phyloP scores from a whole-genome alignment of 148 eudicot species.

The Spergularia bocconei region DNA sequence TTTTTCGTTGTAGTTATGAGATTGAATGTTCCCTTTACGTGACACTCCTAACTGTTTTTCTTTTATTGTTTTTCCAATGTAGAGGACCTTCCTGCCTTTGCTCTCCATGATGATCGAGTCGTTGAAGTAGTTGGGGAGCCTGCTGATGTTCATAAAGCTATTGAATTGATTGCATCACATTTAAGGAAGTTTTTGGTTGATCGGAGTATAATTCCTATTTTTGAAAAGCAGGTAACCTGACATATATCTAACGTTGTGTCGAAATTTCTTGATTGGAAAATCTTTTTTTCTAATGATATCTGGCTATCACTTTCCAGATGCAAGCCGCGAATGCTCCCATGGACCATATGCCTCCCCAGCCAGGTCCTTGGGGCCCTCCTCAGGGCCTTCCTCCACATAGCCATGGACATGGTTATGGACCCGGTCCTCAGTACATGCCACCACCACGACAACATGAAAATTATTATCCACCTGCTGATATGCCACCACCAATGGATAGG shows the following conservation, averaged over 20 bases:
- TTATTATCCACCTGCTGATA: constrained; percentile 66
- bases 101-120: constrained; percentile 86
- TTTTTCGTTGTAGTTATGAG: neutral
- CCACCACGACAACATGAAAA: constrained; percentile 67
- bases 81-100: constrained; percentile 84
- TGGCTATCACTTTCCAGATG: constrained; percentile 46
- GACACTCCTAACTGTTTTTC: neutral
- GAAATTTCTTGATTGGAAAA: neutral
- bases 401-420: constrained; percentile 61
- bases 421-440: constrained; percentile 61
- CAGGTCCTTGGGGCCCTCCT: constrained; percentile 65
- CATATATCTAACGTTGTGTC: neutral
- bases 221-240: constrained; percentile 64
- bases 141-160: constrained; percentile 63
- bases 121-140: constrained; percentile 90
- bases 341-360: constrained; percentile 66
- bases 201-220: constrained; percentile 65
- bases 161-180: constrained; percentile 77
- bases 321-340: constrained; percentile 60
- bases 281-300: neutral
- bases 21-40: neutral
- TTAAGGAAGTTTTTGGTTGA: constrained; percentile 90
- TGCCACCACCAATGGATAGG: constrained; percentile 59
- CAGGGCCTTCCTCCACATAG: constrained; percentile 60
- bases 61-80: constrained; percentile 17